Evolutionary conservation across 2,329 filamentous ascomycete genomes (phyloP), one percentile per base, ranked within the genome.

Genomic region (Atkinsonella hypoxylon): DNA sequence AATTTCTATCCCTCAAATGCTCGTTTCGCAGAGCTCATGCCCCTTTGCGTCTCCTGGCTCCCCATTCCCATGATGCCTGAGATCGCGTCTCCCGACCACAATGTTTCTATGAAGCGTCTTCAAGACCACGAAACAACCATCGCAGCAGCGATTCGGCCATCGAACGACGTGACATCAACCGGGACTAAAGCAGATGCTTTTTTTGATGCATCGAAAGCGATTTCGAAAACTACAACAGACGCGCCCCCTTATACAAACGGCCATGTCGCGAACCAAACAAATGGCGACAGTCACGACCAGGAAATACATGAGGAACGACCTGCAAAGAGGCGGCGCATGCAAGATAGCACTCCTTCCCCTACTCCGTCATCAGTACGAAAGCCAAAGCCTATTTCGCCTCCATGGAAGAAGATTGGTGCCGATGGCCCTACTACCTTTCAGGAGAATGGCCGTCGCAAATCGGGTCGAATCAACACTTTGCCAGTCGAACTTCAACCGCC

Each of bases 401-500:
- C 93, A 20, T 98, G 93, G 93, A 97, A 93, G 72, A 87, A 82
- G 61, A 78, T 87, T 55, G 78, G 78, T 53, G 88, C 86, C 40
- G 87, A 95, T 30, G 93, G 93, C 0, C 93, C 93, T 20, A 93
- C 91, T 3, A 85, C 87, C 0, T 90, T 94, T 64, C 78, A 85
- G 44, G 79, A 77, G 70, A 86, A 77, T 78, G 88, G 87, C 46
- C 77, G 77, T 55, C 76, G 82, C 53, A 83, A 82, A 61, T 85
- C 82, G 20, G 80, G 80, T 40, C 76, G 82, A 54, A 79, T 81
- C 59, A 84, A 85, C 61, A 64, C 64, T 2, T 60, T 81, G 13
- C 77, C 78, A 17, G 54, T 76, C 31, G 77, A 82, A 54, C 58
- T 77, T 41, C 73, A 76, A 53, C 68, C 73, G 15, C 68, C 65